Evolutionary conservation across 306 rosid genomes (phyloP).

Genomic region (Benincasa hispida): DNA sequence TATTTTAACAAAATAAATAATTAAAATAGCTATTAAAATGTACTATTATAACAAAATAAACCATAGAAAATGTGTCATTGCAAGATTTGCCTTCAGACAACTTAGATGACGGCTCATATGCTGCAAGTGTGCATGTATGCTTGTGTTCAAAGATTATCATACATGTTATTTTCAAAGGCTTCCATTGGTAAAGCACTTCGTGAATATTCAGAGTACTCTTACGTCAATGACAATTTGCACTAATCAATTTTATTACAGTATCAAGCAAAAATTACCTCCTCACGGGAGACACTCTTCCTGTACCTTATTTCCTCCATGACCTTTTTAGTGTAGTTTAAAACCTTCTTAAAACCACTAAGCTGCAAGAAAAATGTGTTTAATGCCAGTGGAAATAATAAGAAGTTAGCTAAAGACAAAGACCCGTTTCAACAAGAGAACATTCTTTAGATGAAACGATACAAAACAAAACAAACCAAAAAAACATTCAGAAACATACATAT

Average conservation of each 20-base stretch:
- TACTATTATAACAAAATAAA: not conserved
- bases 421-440: not conserved
- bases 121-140: not conserved
- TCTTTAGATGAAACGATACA: not conserved
- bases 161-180: not conserved
- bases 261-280: conserved; percentile 57
- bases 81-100: not conserved
- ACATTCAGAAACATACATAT: conserved; percentile 38
- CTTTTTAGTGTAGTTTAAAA: conserved; percentile 81
- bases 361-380: conserved; percentile 30
- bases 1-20: not conserved
- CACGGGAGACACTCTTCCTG: conserved; percentile 70
- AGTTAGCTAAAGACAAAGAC: conserved; percentile 4
- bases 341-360: conserved; percentile 98
- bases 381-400: conserved; percentile 8
- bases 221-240: not conserved
- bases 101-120: not conserved
- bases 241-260: not conserved
- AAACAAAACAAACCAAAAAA: conserved; percentile 9
- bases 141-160: not conserved
- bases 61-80: not conserved
- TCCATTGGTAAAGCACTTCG: not conserved
- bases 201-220: not conserved
- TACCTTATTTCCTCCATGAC: conserved; percentile 72
- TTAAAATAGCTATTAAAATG: not conserved